Base-by-base conservation (phyloP, 768 basidiomycete species). In the Grammothele lineata region DNA sequence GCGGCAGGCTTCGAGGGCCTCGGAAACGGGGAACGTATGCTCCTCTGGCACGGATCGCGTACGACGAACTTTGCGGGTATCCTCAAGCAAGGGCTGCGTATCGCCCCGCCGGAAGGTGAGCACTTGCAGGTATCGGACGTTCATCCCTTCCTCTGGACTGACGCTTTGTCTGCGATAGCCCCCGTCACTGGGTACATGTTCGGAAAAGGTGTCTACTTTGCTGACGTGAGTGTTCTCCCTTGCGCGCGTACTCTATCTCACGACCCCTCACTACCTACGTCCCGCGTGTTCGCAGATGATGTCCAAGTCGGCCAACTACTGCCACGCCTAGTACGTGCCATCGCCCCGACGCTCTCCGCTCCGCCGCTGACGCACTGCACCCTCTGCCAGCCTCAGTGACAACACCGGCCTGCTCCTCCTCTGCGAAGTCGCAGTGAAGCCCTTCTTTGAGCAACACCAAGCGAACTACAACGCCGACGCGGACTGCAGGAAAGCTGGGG, bases 41-140 rank as follows among this genome's bases (percentile, higher is more conserved):
- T 83, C 32, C 63, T 83, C 34, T 83, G 81, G 81, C 81, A 83
- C 51, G 81, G 81, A 9, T 80, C 78, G 24, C 62, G 81, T 23
- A 73, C 77, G 4, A 81, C 81, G 22, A 82, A 83, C 57, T 83
- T 81, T 60, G 79, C 78, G 36, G 78, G 77, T 64, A 83, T 83
- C 40, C 63, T 82, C 32, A 75, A 73, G 60, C 80, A 83, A 60
- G 81, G 81, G 18, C 54, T 83, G 49, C 72, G 80, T 8, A 82
- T 83, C 49, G 81, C 81, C 5, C 81, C 81, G 30, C 81, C 81
- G 8, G 81, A 83, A 70, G 77, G 74, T 75, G 50, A 22, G 65
- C 48, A n/a, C n/a, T 10, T 10, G 17, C 23, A n/a, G 19, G n/a
- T 24, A 24, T 37, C 37, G 22, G 24, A 22, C n/a, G n/a, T n/a